These are phyloP conservation scores for Fraxinus quadrangulata DNA, from an alignment of 257 asterid species.

Conservation along the genomic window DNA sequence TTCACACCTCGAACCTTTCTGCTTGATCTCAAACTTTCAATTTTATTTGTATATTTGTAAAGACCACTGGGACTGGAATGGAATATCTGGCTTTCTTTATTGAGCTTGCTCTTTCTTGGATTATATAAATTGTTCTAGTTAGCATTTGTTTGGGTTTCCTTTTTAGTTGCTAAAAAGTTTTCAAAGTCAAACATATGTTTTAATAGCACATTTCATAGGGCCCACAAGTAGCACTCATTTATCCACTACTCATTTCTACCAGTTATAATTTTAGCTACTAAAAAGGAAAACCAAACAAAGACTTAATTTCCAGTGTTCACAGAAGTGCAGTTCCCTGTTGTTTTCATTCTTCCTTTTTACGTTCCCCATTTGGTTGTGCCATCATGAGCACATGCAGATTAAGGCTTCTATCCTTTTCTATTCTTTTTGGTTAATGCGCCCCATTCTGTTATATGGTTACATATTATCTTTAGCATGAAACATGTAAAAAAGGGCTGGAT, in stretches of 20 bases:
- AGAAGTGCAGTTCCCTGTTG: conserved; percentile 6
- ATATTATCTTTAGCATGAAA: conserved; percentile 14
- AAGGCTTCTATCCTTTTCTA: conserved; percentile 16
- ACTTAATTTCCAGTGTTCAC: background rate
- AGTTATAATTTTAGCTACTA: too few species aligned
- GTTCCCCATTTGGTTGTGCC: conserved; percentile 12
- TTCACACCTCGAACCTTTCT: background rate
- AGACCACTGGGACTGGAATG: background rate
- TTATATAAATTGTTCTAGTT: background rate
- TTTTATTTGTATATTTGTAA: background rate
- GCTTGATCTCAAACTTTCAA: background rate
- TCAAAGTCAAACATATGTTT: too few species aligned
- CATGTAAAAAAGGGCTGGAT: conserved; percentile 1
- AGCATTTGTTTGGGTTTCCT: too few species aligned
- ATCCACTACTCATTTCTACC: too few species aligned
- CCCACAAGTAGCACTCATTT: too few species aligned
- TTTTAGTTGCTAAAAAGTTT: too few species aligned
- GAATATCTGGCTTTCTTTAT: background rate
- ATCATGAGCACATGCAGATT: conserved; percentile 6
- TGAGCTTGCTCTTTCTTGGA: conserved; percentile 14
- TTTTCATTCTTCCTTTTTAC: conserved; percentile 1
- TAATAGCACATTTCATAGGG: too few species aligned
- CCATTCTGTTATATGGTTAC: conserved; percentile 8
- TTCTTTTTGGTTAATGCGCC: background rate
- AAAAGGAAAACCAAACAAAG: too few species aligned